Evolutionary conservation across 148 eudicot genomes (phyloP), one percentile per base, ranked within the genome.

Genomic region (Arbutus unedo): DNA sequence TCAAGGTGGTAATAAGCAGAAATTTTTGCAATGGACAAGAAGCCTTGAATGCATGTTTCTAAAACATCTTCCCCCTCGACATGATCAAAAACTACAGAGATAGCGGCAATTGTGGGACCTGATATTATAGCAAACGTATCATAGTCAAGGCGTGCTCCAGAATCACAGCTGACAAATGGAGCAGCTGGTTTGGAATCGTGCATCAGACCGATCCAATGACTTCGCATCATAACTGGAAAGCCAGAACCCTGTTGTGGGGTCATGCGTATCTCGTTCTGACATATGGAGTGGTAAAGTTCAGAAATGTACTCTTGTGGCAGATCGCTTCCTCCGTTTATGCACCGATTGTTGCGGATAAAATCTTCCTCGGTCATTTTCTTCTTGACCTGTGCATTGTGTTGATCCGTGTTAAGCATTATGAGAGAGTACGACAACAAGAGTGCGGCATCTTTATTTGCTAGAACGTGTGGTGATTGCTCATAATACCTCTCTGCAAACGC

Each of bases 291-390:
- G 82, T 88, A 96, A 82, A 96, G 88, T 83, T 96, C 98, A n/a
- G 88, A 84, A 81, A 96, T 88, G 77, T 83, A 93, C 21, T 96
- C 97, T 15, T 94, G 89, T 53, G 99, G 99, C 19, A 96, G 97
- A 88, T 96, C 99, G 86, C 85, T 91, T n/a, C 99, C 99, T 60
- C 89, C 95, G 72, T 96, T 96, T 56, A 94, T 96, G 81, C 82
- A 91, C 76, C 98, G 89, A 80, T 94, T 96, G 82, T 96, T 96
- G 38, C 94, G 91, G 73, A 96, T 94, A 78, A 94, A 96, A 88
- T 96, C 98, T 68, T 93, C 99, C 88, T 93, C 97, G 3, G 91
- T 93, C 99, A 96, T 96, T 88, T 94, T 96, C 83, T 92, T 96
- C 89, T 96, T 96, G 31, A 96, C 98, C 91, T 96, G 99, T 72